These are phyloP conservation scores for Populus tremula DNA, from an alignment of 345 rosid species.

Conservation along the genomic window DNA sequence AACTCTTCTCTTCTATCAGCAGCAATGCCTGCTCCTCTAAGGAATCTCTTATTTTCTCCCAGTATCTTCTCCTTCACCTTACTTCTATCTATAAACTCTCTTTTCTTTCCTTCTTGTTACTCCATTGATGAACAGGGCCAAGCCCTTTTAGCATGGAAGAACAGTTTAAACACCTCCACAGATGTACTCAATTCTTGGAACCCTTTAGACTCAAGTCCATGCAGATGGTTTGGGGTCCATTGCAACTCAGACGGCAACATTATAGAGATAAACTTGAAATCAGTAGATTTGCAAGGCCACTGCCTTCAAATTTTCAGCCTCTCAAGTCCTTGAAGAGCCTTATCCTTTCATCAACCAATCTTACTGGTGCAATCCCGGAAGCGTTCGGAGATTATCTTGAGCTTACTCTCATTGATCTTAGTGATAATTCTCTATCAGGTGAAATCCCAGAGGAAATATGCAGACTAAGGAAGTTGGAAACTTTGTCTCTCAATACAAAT, in stretches of 20 bases:
- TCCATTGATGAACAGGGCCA: slow-evolving; percentile 67
- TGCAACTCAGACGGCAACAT: slow-evolving; percentile 66
- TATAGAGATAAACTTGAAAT: slow-evolving; percentile 52
- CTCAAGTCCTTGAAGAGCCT: slow-evolving; percentile 56
- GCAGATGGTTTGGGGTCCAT: slow-evolving; percentile 73
- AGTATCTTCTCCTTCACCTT: slow-evolving; percentile 43
- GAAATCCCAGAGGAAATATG: slow-evolving; percentile 69
- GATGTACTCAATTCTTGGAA: slow-evolving; percentile 59
- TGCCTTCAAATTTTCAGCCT: slow-evolving; percentile 56
- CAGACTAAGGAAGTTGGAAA: slow-evolving; percentile 53
- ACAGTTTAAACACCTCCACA: slow-evolving; percentile 50
- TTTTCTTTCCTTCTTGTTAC: slow-evolving; percentile 45
- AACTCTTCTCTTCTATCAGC: slow-evolving; percentile 38
- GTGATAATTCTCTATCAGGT: slow-evolving; percentile 70
- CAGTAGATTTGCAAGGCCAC: slow-evolving; percentile 60
- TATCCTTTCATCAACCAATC: slow-evolving; percentile 62
- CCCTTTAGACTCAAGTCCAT: slow-evolving; percentile 47
- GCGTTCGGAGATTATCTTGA: slow-evolving; percentile 59
- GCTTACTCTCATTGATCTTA: slow-evolving; percentile 58
- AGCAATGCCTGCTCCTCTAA: slow-evolving; percentile 60
- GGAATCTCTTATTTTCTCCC: slow-evolving; percentile 41
- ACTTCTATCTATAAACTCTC: slow-evolving; percentile 36
- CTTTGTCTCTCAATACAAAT: slow-evolving; percentile 63
- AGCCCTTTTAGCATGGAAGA: slow-evolving; percentile 80
- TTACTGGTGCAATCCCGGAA: slow-evolving; percentile 65